Conservation (phyloP, 108 stramenopile species). For the Mediolabrus comicus region DNA sequence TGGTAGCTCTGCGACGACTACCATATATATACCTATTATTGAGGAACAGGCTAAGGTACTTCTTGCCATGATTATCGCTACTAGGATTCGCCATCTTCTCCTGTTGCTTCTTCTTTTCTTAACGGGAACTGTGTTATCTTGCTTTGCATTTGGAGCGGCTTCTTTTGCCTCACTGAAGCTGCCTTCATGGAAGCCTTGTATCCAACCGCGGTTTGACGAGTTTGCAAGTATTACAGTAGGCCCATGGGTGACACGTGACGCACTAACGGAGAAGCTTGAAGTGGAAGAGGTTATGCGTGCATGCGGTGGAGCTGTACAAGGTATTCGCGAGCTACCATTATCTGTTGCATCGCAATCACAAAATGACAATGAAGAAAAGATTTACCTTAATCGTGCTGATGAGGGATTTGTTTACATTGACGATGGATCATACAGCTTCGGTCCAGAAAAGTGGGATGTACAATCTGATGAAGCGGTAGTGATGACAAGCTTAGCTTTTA, state of each 20-base stretch:
- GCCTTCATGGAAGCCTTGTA: slow-evolving; percentile 40
- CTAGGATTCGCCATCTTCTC: neutral
- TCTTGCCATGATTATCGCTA: too few relatives aligned
- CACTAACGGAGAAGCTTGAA: slow-evolving; percentile 4
- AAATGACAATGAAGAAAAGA: slow-evolving; percentile 10
- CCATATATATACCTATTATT: too few relatives aligned
- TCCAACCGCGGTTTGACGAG: slow-evolving; percentile 58
- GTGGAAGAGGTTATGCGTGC: slow-evolving; percentile 77
- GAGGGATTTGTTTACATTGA: slow-evolving; percentile 70
- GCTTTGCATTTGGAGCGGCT: neutral
- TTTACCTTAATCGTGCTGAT: slow-evolving; percentile 67
- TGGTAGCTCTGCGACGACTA: too few relatives aligned
- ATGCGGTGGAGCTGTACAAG: slow-evolving; percentile 78
- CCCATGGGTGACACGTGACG: slow-evolving; percentile 20
- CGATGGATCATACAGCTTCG: slow-evolving; percentile 53
- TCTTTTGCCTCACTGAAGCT: neutral
- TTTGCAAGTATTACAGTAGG: slow-evolving; percentile 51
- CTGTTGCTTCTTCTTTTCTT: neutral
- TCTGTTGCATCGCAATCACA: slow-evolving; percentile 1
- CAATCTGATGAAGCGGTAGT: slow-evolving; percentile 1
- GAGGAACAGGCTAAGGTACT: too few relatives aligned
- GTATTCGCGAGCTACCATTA: slow-evolving; percentile 51
- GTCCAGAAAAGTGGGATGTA: slow-evolving; percentile 38
- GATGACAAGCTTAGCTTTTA: slow-evolving; percentile 40
- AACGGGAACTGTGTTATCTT: neutral